Evolutionary conservation across 768 basidiomycete species (phyloP).

Genomic region (Auricularia cornea): DNA sequence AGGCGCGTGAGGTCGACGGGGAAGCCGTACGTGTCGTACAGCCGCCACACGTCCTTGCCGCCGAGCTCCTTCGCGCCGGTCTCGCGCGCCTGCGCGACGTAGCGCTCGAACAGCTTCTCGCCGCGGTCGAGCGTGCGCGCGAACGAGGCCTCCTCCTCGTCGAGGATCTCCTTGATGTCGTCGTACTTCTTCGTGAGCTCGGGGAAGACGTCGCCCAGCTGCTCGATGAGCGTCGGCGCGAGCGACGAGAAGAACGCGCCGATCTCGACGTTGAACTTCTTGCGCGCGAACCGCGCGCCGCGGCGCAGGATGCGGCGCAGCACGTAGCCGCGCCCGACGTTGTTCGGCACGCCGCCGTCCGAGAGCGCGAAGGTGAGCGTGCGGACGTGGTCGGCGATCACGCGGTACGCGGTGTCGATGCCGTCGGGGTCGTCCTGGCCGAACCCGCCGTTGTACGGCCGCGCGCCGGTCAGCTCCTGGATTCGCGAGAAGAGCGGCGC

Average conservation of each 20-base stretch:
- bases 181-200: slow-evolving; percentile 77
- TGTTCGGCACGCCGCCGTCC: slow-evolving; percentile 94
- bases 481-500: slow-evolving; percentile 80
- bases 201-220: slow-evolving; percentile 84
- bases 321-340: slow-evolving; percentile 96
- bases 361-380: slow-evolving; percentile 93
- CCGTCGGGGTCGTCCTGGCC: slow-evolving; percentile 93
- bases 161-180: slow-evolving; percentile 88
- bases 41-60: slow-evolving; percentile 92
- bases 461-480: slow-evolving; percentile 79
- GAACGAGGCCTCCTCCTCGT: slow-evolving; percentile 97
- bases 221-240: slow-evolving; percentile 80
- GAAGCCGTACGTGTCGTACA: slow-evolving; percentile 98
- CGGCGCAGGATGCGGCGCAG: slow-evolving; percentile 85
- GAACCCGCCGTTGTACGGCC: slow-evolving; percentile 83
- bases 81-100: slow-evolving; percentile 58
- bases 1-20: slow-evolving; percentile 92
- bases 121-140: slow-evolving; percentile 95
- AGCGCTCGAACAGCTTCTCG: slow-evolving; percentile 90
- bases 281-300: slow-evolving; percentile 91
- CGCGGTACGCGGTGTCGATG: slow-evolving; percentile 94
- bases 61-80: slow-evolving; percentile 56
- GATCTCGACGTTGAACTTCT: slow-evolving; percentile 87
- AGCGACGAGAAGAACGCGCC: slow-evolving; percentile 93
- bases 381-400: slow-evolving; percentile 93